A percentile compares a stretch with the other conserved stretches of the same genome.
These are phyloP conservation scores for Suillus alpinus DNA, from an alignment of 768 basidiomycete genomes.

Conservation along the genomic window DNA sequence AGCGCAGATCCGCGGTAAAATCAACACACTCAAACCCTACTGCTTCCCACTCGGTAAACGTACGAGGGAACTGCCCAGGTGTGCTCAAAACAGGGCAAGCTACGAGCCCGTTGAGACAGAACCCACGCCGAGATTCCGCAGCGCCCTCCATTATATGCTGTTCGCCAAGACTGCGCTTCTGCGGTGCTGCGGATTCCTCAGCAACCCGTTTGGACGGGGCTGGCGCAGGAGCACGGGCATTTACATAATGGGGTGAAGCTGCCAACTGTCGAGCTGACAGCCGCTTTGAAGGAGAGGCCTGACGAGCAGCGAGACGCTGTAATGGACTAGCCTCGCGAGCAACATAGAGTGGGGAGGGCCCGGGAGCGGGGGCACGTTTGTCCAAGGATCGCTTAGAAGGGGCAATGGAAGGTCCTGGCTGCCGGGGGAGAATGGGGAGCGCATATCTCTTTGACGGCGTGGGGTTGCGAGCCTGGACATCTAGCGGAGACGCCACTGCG, in stretches of 20 bases:
- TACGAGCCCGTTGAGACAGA: slow-evolving; percentile 18
- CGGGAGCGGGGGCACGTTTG: background rate
- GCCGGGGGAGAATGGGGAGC: background rate
- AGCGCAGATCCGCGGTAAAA: slow-evolving; percentile 22
- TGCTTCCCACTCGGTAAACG: slow-evolving; percentile 12
- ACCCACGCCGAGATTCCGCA: slow-evolving; percentile 12
- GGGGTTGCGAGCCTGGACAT: slow-evolving; percentile 1
- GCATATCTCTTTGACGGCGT: slow-evolving; percentile 7
- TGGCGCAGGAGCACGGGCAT: background rate
- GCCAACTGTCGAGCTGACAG: background rate
- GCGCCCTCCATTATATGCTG: slow-evolving; percentile 15
- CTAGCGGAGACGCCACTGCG: background rate
- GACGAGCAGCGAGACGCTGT: background rate
- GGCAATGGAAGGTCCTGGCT: background rate
- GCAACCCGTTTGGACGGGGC: slow-evolving; percentile 1
- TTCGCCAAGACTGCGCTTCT: slow-evolving; percentile 11
- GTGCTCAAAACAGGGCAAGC: slow-evolving; percentile 20
- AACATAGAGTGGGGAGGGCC: background rate
- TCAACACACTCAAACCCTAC: slow-evolving; percentile 30
- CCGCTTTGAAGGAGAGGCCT: slow-evolving; percentile 4
- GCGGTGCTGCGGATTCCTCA: background rate
- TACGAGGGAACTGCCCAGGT: slow-evolving; percentile 7
- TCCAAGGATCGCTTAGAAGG: background rate
- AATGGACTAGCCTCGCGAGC: background rate
- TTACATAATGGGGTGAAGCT: background rate